Evolutionary conservation across 2,329 filamentous ascomycete species (phyloP), one percentile per base, ranked within the genome.

Genomic region (Cladosporium sp.): DNA sequence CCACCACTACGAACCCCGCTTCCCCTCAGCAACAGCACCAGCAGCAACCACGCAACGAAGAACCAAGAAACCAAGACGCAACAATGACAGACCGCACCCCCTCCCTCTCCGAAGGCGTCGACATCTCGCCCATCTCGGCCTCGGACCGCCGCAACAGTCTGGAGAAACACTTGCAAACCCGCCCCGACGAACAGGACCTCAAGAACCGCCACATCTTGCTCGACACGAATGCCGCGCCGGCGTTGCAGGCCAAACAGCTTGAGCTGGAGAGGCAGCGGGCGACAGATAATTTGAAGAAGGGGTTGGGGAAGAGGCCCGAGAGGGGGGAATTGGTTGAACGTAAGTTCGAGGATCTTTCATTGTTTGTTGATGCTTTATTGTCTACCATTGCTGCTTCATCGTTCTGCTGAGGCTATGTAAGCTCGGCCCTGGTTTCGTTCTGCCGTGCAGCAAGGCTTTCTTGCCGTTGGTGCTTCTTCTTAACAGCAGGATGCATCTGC

Each of bases 321-420:
- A 85, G 89, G 58, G 83, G 90, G 35, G 85, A 90, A 68, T 80
- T 97, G 20, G 78, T 96, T 61, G 88, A 94, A 71, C 88, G 89
- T 92, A 78, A 61, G 84, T 75, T 44, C n/a, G n/a, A n/a, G n/a
- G n/a, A n/a, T n/a, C n/a, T n/a, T n/a, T n/a, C n/a, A n/a, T n/a
- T n/a, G n/a, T n/a, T n/a, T n/a, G n/a, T n/a, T n/a, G n/a, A n/a
- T n/a, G n/a, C 25, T 4, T 28, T 28, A 28, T 9, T 28, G 25
- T 28, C 25, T 28, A 9, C 25, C 4, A 28, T 28, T 9, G 25
- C 9, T 28, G 25, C 9, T 9, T 28, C 9, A 28, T 9, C 4
- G 25, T 28, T 28, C 25, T 28, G 9, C 25, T 9, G 25, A 9
- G 9, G 25, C 25, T 28, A 28, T 28, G 4, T 28, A 28, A 28